A percentile compares a stretch with the other conserved stretches of the same genome.
These are phyloP conservation scores for Lecanicillium sp. DNA, from an alignment of 2,329 filamentous ascomycete species.

Conservation along the genomic window DNA sequence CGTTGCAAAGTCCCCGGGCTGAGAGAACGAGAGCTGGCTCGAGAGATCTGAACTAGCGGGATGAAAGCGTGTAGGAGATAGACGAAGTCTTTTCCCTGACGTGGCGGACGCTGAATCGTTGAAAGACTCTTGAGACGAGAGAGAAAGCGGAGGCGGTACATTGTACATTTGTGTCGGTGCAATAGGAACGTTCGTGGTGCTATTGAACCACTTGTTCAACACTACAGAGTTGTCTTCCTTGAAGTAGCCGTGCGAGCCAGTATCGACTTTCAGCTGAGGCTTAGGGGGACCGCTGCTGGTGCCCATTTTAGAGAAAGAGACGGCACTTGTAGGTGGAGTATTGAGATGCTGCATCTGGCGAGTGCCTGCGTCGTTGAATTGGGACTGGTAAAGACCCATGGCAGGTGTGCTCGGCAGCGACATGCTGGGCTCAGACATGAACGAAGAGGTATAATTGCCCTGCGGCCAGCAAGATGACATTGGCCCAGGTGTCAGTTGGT, in stretches of 20 bases:
- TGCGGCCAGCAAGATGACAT: no score
- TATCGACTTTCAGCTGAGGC: background rate
- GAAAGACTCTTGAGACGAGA: conserved; percentile 9
- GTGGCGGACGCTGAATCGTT: conserved; percentile 1
- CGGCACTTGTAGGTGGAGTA: conserved; percentile 1
- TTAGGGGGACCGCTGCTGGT: background rate
- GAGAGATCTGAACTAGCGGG: conserved; percentile 2
- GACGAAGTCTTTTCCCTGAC: background rate
- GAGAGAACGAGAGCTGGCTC: background rate
- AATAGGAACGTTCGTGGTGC: background rate
- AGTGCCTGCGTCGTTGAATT: background rate
- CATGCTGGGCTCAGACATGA: background rate
- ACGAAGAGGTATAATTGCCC: background rate
- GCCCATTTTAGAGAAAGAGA: background rate
- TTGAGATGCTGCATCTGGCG: conserved; percentile 9
- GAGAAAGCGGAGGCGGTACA: conserved; percentile 6
- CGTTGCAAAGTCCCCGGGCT: background rate
- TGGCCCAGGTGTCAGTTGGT: no score
- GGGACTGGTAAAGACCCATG: conserved; percentile 1
- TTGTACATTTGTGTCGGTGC: conserved; percentile 12
- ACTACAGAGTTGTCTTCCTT: conserved; percentile 6
- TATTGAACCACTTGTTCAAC: conserved; percentile 9
- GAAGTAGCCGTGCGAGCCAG: conserved; percentile 7
- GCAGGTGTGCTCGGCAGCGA: conserved; percentile 5
- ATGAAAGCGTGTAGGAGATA: background rate